A percentile compares a stretch with the other conserved stretches of the same genome.
Evolutionary conservation across 2,329 filamentous ascomycete species (phyloP).

Genomic region (Ambrosiella cleistominuta): DNA sequence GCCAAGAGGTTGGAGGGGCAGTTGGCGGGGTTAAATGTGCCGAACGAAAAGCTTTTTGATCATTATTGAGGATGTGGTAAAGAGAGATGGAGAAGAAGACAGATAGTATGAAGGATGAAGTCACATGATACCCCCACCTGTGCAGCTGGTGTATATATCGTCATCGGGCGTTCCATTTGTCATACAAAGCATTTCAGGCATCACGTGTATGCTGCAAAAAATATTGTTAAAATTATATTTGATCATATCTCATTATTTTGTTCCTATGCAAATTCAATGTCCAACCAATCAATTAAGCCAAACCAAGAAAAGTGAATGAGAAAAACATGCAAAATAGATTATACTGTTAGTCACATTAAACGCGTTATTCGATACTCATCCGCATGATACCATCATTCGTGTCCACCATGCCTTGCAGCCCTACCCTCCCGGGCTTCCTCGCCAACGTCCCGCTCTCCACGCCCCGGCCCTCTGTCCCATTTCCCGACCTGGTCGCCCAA

Average conservation of each 20-base stretch:
- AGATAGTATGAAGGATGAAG: neutral
- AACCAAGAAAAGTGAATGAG: neutral
- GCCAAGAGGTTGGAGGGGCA: slow-evolving; percentile 43
- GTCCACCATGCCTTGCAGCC: slow-evolving; percentile 84
- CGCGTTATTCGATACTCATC: slow-evolving; percentile 79
- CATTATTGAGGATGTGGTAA: neutral
- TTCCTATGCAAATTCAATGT: slow-evolving; percentile 1
- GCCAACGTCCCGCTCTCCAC: slow-evolving; percentile 21
- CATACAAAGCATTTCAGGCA: neutral
- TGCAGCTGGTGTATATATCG: neutral
- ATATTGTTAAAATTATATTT: neutral
- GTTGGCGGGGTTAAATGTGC: slow-evolving; percentile 34
- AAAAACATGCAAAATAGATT: slow-evolving; percentile 8
- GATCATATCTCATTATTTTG: slow-evolving; percentile 10
- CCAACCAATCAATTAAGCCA: slow-evolving; percentile 2
- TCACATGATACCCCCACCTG: slow-evolving; percentile 3
- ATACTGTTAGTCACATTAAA: neutral
- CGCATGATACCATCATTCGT: slow-evolving; percentile 93
- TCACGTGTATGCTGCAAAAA: neutral
- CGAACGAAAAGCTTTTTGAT: slow-evolving; percentile 31
- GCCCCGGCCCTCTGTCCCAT: slow-evolving; percentile 33
- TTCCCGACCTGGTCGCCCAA: slow-evolving; percentile 58
- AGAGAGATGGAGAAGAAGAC: neutral
- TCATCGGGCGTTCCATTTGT: neutral
- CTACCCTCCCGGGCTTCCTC: slow-evolving; percentile 47